Base-by-base conservation (phyloP, 768 basidiomycete species). In the Russula sp. region DNA sequence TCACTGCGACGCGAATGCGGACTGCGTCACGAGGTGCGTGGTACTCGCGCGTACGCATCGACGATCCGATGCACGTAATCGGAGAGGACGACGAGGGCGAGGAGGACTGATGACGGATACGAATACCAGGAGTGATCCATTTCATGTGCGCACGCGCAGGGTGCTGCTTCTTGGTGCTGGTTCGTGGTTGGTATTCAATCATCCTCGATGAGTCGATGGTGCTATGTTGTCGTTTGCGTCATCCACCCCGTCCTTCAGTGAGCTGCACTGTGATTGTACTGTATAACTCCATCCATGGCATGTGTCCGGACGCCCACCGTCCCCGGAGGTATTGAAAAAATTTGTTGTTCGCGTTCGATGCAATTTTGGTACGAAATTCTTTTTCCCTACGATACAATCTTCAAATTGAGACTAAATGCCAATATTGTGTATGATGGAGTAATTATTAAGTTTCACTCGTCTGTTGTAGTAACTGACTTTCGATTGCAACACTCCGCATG, bases 41-140 rank as follows among this genome's bases (percentile, higher is more conserved):
- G 86, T 89, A 89, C 66, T 76, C 83, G 4, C 82, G 82, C 13
- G 84, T 89, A 26, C 84, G 85, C 38, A 75, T 75, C 57, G 64
- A 66, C 38, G 54, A 68, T 36, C 67, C 67, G 16, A 71, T 67
- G 18, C 83, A 86, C 66, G 78, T 82, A 34, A 71, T 85, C 49
- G 83, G 83, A 42, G 83, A 83, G 26, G 83, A 85, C 28, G 84
- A 85, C 6, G 65, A 61, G 26, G 67, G 65, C 30, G 57, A 68
- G 28, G 59, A 44, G 18, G 48, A 53, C 10, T 34, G 34, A 34
- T 10, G 42, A 42, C 9, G 50, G 3, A 38, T 38, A 14, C 36
- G 11, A 38, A 14, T 3, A 38, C 36, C 36, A 38, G 3, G 13
- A 6, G 14, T 14, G 36, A 22, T 49, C 14, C 13, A 9, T 22